These are phyloP conservation scores for Clonostachys rosea DNA, from an alignment of 2,329 filamentous ascomycete genomes.

Conservation along the genomic window DNA sequence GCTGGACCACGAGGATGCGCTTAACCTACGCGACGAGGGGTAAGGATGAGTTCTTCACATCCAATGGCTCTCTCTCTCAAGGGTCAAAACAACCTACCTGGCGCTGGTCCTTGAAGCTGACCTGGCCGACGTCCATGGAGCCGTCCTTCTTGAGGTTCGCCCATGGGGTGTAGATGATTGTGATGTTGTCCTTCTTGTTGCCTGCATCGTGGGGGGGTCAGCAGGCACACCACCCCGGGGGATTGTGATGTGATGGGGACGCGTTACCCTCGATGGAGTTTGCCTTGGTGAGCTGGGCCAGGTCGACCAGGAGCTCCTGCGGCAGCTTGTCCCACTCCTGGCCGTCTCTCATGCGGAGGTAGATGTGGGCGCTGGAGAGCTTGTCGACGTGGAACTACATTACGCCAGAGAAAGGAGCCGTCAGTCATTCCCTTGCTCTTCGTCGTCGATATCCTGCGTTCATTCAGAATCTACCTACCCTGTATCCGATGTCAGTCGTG, in stretches of 20 bases:
- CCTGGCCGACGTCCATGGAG: slow-evolving; percentile 92
- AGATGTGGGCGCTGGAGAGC: slow-evolving; percentile 92
- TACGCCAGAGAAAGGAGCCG: not conserved
- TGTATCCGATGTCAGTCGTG: not conserved
- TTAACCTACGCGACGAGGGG: slow-evolving; percentile 52
- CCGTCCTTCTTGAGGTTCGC: slow-evolving; percentile 93
- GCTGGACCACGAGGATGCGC: slow-evolving; percentile 70
- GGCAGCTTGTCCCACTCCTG: slow-evolving; percentile 83
- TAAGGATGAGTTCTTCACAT: not conserved
- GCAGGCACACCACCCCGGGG: not conserved
- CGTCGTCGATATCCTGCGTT: too few relatives aligned
- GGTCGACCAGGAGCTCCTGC: slow-evolving; percentile 70
- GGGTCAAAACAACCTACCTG: slow-evolving; percentile 33
- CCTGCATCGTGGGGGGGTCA: slow-evolving; percentile 39
- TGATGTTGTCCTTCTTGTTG: slow-evolving; percentile 98
- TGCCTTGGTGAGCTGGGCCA: slow-evolving; percentile 96
- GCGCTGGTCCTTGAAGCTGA: slow-evolving; percentile 86
- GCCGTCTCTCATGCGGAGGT: slow-evolving; percentile 76
- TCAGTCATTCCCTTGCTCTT: too few relatives aligned
- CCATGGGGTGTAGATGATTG: slow-evolving; percentile 96
- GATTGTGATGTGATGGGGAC: not conserved
- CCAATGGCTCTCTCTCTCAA: too few relatives aligned
- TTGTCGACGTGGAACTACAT: slow-evolving; percentile 93
- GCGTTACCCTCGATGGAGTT: slow-evolving; percentile 87
- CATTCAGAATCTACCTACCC: too few relatives aligned